phyloP scores from a whole-genome alignment of 2,329 filamentous ascomycete genomes.

The Penicillium sclerotigenum region DNA sequence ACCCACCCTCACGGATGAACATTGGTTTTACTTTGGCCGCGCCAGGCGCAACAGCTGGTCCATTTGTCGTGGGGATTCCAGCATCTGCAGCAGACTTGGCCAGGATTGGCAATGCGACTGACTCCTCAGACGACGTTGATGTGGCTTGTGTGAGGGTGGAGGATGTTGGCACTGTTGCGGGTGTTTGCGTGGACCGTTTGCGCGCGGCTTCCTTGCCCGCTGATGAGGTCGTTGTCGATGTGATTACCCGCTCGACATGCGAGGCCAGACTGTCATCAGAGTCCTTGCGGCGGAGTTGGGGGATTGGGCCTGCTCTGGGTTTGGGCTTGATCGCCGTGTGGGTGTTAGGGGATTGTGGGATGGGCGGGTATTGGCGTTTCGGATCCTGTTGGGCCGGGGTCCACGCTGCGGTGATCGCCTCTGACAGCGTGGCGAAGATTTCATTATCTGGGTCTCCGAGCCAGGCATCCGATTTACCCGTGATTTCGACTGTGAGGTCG shows the following conservation, averaged over 20 bases:
- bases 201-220: conserved; percentile 27
- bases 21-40: conserved; percentile 53
- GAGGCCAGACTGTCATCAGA: conserved; percentile 42
- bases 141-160: conserved; percentile 38
- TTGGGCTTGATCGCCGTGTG: conserved; percentile 10
- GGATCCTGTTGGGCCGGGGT: conserved; percentile 42
- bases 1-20: conserved; percentile 93
- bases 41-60: background rate
- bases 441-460: conserved; percentile 86
- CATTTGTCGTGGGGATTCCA: background rate
- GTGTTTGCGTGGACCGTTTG: conserved; percentile 26
- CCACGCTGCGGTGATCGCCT: conserved; percentile 84
- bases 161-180: conserved; percentile 36
- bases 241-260: conserved; percentile 40
- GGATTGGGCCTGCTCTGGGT: conserved; percentile 14
- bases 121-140: conserved; percentile 10
- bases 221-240: conserved; percentile 38
- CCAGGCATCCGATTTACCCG: conserved; percentile 95
- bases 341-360: conserved; percentile 19
- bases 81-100: conserved; percentile 5
- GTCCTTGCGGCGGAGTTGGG: conserved; percentile 31
- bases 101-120: conserved; percentile 10
- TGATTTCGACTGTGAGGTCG: conserved; percentile 73
- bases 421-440: conserved; percentile 84
- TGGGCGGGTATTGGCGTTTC: conserved; percentile 35